These are phyloP conservation scores for Penicillium tannophilum DNA, from an alignment of 495 filamentous ascomycete species.

Conservation along the genomic window DNA sequence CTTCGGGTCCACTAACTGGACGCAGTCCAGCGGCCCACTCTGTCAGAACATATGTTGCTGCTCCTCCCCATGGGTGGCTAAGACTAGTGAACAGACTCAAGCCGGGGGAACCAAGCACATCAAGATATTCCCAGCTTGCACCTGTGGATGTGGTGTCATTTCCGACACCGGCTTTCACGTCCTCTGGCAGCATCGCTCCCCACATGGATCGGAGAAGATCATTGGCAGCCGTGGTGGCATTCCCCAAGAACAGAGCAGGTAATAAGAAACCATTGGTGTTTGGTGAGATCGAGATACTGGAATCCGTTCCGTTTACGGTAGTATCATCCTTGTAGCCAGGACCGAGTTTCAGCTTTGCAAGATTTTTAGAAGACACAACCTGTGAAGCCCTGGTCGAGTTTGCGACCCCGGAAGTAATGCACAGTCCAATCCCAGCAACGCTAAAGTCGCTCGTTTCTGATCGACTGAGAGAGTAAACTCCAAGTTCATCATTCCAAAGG, in stretches of 20 bases:
- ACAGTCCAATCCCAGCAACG: constrained; percentile 27
- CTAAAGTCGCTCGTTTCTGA: constrained; percentile 18
- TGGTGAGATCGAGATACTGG: constrained; percentile 16
- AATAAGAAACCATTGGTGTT: constrained; percentile 24
- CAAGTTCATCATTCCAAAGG: constrained; percentile 30
- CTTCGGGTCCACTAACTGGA: constrained; percentile 2
- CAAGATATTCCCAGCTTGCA: constrained; percentile 41
- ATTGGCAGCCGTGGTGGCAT: constrained; percentile 24
- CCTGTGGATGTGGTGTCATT: constrained; percentile 34
- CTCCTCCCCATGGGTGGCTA: constrained; percentile 41
- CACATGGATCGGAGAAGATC: constrained; percentile 6
- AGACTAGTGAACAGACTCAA: constrained; percentile 37
- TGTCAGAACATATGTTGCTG: constrained; percentile 34
- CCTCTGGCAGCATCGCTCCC: constrained; percentile 25
- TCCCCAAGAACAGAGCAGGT: constrained; percentile 20
- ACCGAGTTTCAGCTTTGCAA: constrained; percentile 6
- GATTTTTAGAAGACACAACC: constrained; percentile 4
- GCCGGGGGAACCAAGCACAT: constrained; percentile 34
- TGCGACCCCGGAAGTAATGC: constrained; percentile 30
- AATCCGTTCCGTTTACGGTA: not conserved
- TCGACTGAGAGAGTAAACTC: constrained; percentile 26
- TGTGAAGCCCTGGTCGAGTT: constrained; percentile 16
- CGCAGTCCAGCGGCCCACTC: constrained; percentile 12
- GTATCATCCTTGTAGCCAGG: constrained; percentile 23
- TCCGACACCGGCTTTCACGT: constrained; percentile 8